Evolutionary conservation across 805 yeast species (phyloP), one percentile per base, ranked within the genome.

Genomic region (Zygosaccharomyces lentus): DNA sequence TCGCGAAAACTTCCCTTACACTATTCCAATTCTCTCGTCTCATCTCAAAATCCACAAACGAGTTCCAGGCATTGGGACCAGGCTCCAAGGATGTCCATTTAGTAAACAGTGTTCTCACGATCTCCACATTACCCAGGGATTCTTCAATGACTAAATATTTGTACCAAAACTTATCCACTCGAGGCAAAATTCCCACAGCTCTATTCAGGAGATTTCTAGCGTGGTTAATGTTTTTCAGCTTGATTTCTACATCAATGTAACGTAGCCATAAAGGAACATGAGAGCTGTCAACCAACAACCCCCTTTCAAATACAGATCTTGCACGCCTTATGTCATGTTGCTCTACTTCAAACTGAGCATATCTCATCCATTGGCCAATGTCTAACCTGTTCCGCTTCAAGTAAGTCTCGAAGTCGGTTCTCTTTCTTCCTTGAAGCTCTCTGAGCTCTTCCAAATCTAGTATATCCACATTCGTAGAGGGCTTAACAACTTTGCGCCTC

Each of bases 71-170:
- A 9, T 73, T 68, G 2, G 62, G 49, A 9, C 68, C 70, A 0
- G 96, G 96, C 50, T 78, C 79, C 88, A 95, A 85, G 21, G 71
- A 68, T 41, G 85, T 68, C 99, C 99, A 91, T 46, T 84, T 73
- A 48, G 81, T 80, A 64, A 83, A 90, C 6, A 91, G 71, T 10
- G 66, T 64, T 41, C 95, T 66, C 2, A 83, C 83, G 6, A 82
- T 81, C 4, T 69, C 61, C 34, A 78, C 67, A 57, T 87, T 80
- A 32, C 80, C 81, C 21, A 88, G 66, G 0, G 84, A 75, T 64
- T 89, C 97, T 64, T 89, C 97, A 13, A 90, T 76, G 37, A 84
- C 81, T 6, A 86, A 81, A 58, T 87, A 89, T 49, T 81, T 74
- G 59, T 78, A 86, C 97, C 98, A 91, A 16, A 91, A 67, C 61